These are phyloP conservation scores for Cladophialophora yegresii DNA, from an alignment of 2,329 filamentous ascomycete species.

Conservation along the genomic window DNA sequence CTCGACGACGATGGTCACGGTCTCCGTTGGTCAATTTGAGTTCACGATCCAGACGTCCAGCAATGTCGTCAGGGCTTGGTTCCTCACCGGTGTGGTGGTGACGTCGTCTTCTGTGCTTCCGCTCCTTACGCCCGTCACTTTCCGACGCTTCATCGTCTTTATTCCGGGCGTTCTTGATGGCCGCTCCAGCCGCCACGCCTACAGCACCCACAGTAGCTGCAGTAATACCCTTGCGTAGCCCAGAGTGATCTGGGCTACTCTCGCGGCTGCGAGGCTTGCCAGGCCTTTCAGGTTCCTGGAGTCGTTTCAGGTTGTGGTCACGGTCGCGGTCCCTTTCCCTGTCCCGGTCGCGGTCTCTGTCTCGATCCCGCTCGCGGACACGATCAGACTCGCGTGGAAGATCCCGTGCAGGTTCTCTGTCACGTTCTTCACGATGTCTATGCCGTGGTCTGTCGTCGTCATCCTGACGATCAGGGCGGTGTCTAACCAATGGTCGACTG, in stretches of 20 bases:
- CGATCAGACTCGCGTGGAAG: conserved; percentile 27
- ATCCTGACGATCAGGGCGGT: conserved; percentile 26
- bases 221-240: conserved; percentile 30
- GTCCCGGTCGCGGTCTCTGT: conserved; percentile 30
- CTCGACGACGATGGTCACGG: conserved; percentile 24
- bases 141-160: conserved; percentile 31
- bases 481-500: conserved; percentile 17
- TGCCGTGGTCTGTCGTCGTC: conserved; percentile 27
- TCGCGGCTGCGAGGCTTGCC: conserved; percentile 30
- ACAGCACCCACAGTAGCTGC: conserved; percentile 33
- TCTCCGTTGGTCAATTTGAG: conserved; percentile 24
- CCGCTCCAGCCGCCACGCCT: conserved; percentile 28
- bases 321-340: conserved; percentile 27
- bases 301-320: conserved; percentile 21
- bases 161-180: conserved; percentile 25
- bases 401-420: conserved; percentile 22
- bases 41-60: conserved; percentile 26
- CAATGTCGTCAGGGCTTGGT: conserved; percentile 25
- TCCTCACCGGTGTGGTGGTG: conserved; percentile 27
- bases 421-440: conserved; percentile 28
- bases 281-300: conserved; percentile 26
- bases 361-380: conserved; percentile 28
- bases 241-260: conserved; percentile 33
- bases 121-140: conserved; percentile 33
- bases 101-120: conserved; percentile 27